Conservation (phyloP, 169 alveolate genomes). For the Plasmodium vinckei region DNA sequence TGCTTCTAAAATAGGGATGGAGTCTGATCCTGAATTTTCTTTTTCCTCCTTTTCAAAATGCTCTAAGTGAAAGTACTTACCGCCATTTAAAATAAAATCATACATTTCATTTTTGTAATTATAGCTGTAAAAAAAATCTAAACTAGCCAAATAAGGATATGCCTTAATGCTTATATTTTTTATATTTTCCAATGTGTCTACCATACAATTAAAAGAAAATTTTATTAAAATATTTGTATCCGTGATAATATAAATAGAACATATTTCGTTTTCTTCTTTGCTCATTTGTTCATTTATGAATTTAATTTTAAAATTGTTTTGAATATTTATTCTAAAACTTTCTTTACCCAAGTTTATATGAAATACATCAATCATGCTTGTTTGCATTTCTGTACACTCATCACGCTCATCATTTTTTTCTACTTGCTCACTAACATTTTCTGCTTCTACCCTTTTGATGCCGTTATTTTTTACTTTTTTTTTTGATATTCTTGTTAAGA, state of each 20-base stretch:
- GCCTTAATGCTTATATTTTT: background rate
- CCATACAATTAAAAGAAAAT: conserved; percentile 13
- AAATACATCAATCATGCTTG: background rate
- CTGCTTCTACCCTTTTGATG: background rate
- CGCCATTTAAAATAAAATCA: conserved; percentile 17
- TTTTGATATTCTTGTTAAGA: background rate
- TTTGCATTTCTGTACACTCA: too few relatives aligned
- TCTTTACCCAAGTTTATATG: background rate
- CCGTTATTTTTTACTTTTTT: background rate
- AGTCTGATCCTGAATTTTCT: too few relatives aligned
- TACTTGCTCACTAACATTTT: too few relatives aligned
- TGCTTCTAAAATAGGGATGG: too few relatives aligned
- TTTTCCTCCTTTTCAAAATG: too few relatives aligned
- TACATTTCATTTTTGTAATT: conserved; percentile 9
- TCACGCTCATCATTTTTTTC: too few relatives aligned
- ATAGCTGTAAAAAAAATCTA: conserved; percentile 25
- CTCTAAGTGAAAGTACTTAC: background rate
- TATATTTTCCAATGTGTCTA: conserved; percentile 10
- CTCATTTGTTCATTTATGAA: conserved; percentile 45
- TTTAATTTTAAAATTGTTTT: background rate
- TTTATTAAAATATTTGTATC: conserved; percentile 5
- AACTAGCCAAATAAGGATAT: background rate
- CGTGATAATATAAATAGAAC: conserved; percentile 27
- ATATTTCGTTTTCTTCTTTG: background rate
- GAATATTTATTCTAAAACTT: background rate